These are phyloP conservation scores for Penicillium flavigenum DNA, from an alignment of 495 filamentous ascomycete genomes.

Conservation along the genomic window DNA sequence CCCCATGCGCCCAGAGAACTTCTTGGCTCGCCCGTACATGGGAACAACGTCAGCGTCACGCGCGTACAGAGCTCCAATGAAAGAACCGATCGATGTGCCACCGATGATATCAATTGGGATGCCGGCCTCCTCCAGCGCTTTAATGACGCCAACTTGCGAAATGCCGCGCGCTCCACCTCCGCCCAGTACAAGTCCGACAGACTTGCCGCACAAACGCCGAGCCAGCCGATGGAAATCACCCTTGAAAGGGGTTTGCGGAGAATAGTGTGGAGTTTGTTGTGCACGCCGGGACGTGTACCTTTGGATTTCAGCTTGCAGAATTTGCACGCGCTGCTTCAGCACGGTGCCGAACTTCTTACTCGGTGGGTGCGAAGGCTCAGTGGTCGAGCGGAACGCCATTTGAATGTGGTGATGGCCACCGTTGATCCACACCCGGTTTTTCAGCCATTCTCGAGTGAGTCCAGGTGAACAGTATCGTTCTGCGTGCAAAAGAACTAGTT, in stretches of 20 bases:
- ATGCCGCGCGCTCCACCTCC: constrained; percentile 92
- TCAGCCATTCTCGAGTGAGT: constrained; percentile 82
- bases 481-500: constrained; percentile 87
- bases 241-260: constrained; percentile 88
- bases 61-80: constrained; percentile 93
- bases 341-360: constrained; percentile 77
- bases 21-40: constrained; percentile 94
- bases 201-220: constrained; percentile 86
- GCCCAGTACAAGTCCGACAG: constrained; percentile 89
- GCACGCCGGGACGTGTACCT: constrained; percentile 91
- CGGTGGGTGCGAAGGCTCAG: constrained; percentile 74
- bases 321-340: constrained; percentile 89
- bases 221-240: constrained; percentile 95
- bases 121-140: constrained; percentile 92
- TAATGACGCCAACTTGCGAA: constrained; percentile 87
- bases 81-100: constrained; percentile 96
- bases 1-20: constrained; percentile 94
- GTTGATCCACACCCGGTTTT: constrained; percentile 95
- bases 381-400: constrained; percentile 82
- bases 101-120: constrained; percentile 96
- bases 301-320: constrained; percentile 93
- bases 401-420: constrained; percentile 98
- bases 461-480: constrained; percentile 87
- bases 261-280: constrained; percentile 83
- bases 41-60: constrained; percentile 95